Base-by-base conservation (phyloP, 2,329 filamentous ascomycete species). In the Fusarium drepaniforme region DNA sequence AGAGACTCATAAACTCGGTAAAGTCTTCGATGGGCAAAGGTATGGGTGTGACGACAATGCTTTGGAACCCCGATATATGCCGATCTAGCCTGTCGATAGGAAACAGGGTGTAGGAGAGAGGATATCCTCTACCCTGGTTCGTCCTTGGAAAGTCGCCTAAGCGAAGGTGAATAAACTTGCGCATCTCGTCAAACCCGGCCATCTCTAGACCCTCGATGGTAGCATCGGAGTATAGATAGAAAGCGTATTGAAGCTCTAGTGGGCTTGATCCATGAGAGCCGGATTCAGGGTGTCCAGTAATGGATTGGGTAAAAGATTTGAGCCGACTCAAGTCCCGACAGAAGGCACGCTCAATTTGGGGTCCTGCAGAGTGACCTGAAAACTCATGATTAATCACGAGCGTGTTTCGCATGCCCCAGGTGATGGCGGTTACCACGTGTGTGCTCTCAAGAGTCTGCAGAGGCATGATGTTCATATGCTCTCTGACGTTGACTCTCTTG, bases 151-250 rank as follows among this genome's bases (percentile, higher is more conserved):
- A 72, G 64, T 23, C 35, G 28, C 5, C 57, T 0, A 60, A 62
- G 0, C 64, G 66, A 0, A 37, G 23, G 9, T 59, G 62, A 2
- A 76, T 56, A 44, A 76, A 73, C 0, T 15, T 33, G 9, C 44
- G 65, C 49, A 63, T 7, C 46, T 53, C 5, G 6, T 73, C 15
- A 35, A 64, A 13, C 1, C 13, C 57, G 11, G 21, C 8, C 8
- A 46, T 67, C 16, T 4, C 44, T 18, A 63, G 21, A 1, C 33
- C 76, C 11, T 44, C 68, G 1, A 7, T 51, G 4, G 76, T 37
- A 1, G 51, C 38, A 35, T 77, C 75, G 6, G 64, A 68, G 30
- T 77, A 77, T 0, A 77, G 44, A 2, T 12, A 64, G 8, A 77
- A 40, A 0, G 68, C 49, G 42, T 64, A 46, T 21, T 37, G 23